These are phyloP conservation scores for Hygrocybe punicea DNA, from an alignment of 768 basidiomycete genomes.

Conservation along the genomic window DNA sequence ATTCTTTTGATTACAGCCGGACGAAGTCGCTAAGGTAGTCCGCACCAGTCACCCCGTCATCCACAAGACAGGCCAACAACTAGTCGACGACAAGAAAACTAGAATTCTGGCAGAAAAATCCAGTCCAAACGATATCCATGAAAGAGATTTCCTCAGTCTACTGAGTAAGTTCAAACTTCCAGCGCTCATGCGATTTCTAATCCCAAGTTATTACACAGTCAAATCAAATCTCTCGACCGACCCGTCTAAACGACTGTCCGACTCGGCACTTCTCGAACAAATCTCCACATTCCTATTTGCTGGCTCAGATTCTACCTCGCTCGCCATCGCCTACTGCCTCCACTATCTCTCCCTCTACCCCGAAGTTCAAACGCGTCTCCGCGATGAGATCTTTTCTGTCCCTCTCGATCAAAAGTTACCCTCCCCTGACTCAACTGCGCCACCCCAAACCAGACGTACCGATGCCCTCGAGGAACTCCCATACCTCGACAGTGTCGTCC, in stretches of 20 bases:
- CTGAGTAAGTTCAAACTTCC: constrained; percentile 38
- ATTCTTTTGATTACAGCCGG: constrained; percentile 33
- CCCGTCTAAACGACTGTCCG: constrained; percentile 47
- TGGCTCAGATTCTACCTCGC: constrained; percentile 58
- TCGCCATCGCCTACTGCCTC: constrained; percentile 57
- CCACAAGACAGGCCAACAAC: constrained; percentile 37
- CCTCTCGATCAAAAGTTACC: constrained; percentile 10
- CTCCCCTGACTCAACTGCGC: constrained; percentile 4
- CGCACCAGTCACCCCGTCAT: constrained; percentile 41
- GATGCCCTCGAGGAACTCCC: constrained; percentile 43
- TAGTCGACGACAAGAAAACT: constrained; percentile 43
- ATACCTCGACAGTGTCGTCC: constrained; percentile 55
- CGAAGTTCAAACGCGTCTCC: constrained; percentile 52
- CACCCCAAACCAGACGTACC: constrained; percentile 10
- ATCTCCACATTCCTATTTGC: constrained; percentile 64
- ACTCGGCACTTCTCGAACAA: constrained; percentile 59
- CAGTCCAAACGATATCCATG: constrained; percentile 26
- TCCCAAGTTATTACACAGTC: constrained; percentile 37
- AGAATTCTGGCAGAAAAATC: constrained; percentile 35
- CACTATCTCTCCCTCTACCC: constrained; percentile 54
- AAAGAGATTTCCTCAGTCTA: constrained; percentile 49
- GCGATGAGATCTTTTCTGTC: constrained; percentile 44
- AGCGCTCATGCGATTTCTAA: neutral
- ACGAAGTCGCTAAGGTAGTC: constrained; percentile 38
- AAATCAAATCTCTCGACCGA: constrained; percentile 55